Percentiles rank a stretch among this genome's conserved stretches.
Evolutionary conservation across 2,329 filamentous ascomycete species (phyloP).

Genomic region (Pseudocercospora macadamiae): DNA sequence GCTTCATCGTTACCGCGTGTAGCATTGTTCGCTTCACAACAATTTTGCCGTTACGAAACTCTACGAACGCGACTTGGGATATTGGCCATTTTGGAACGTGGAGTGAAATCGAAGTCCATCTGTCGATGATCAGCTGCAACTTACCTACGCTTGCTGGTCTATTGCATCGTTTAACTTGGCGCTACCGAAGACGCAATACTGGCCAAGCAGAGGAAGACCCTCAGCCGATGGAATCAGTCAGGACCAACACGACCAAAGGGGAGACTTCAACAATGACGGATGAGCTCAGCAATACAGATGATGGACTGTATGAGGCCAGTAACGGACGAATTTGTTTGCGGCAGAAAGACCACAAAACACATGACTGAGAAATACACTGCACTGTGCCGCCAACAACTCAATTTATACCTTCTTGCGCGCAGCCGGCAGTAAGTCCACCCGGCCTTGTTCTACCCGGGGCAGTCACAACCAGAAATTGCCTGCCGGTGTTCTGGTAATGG

Average conservation of each 20-base stretch:
- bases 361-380: neutral
- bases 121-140: slow-evolving; percentile 19
- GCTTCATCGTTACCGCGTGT: slow-evolving; percentile 20
- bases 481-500: too few relatives aligned
- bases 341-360: neutral
- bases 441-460: too few relatives aligned
- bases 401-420: too few relatives aligned
- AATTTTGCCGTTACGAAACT: slow-evolving; percentile 17
- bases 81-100: slow-evolving; percentile 16
- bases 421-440: too few relatives aligned
- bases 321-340: neutral
- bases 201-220: neutral
- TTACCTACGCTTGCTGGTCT: slow-evolving; percentile 20
- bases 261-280: neutral
- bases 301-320: neutral
- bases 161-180: slow-evolving; percentile 13
- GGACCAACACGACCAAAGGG: neutral
- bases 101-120: slow-evolving; percentile 16
- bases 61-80: slow-evolving; percentile 19
- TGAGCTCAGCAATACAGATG: neutral
- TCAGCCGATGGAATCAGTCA: neutral
- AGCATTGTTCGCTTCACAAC: slow-evolving; percentile 18
- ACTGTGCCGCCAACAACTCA: too few relatives aligned
- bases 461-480: too few relatives aligned
- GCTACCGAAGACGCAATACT: neutral